phyloP scores from a whole-genome alignment of 2,329 filamentous ascomycete species.

The Fusarium tricinctum region DNA sequence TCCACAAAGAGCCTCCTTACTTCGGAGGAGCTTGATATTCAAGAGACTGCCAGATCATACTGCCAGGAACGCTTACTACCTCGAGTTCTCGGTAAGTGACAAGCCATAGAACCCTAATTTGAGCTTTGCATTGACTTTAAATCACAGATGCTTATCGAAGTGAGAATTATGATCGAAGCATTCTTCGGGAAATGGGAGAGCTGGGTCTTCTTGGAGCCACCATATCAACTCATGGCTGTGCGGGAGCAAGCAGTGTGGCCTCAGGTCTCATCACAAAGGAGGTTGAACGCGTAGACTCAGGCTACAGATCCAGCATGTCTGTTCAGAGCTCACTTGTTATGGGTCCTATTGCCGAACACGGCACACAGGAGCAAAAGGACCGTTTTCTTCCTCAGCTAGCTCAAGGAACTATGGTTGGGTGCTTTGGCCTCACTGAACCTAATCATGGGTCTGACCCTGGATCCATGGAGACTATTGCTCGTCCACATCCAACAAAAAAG shows the following conservation, averaged over 20 bases:
- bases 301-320: conserved; percentile 92
- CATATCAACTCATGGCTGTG: conserved; percentile 75
- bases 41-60: conserved; percentile 91
- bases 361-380: conserved; percentile 85
- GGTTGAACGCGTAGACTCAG: conserved; percentile 90
- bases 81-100: too few species aligned
- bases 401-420: conserved; percentile 83
- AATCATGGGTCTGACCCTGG: conserved; percentile 94
- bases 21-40: conserved; percentile 37
- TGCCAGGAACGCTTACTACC: conserved; percentile 90
- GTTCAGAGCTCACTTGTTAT: conserved; percentile 96
- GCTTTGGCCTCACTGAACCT: conserved; percentile 93
- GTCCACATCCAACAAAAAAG: conserved; percentile 84
- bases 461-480: conserved; percentile 87
- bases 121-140: too few species aligned
- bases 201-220: conserved; percentile 86
- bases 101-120: too few species aligned
- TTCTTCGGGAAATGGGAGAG: conserved; percentile 91
- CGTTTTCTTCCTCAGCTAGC: conserved; percentile 79
- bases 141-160: conserved; percentile 80
- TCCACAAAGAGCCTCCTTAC: too few species aligned
- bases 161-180: conserved; percentile 86
- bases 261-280: conserved; percentile 90
- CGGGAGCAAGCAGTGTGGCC: conserved; percentile 86
- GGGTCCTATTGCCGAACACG: conserved; percentile 91